Evolutionary conservation across 495 filamentous ascomycete species (phyloP).

Genomic region (Trichoderma gamsii): DNA sequence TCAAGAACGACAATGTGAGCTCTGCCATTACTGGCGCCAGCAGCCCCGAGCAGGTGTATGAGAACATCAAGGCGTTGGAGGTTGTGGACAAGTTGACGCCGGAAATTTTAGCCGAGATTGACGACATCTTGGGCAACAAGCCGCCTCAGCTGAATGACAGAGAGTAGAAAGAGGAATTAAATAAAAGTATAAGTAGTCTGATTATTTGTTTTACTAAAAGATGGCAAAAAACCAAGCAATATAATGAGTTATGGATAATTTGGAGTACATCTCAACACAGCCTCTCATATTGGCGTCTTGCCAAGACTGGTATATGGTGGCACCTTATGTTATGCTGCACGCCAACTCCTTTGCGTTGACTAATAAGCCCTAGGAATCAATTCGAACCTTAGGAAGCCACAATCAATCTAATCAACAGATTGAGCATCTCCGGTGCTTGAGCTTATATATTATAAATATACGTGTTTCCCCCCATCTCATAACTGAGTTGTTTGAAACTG

Average conservation of each 20-base stretch:
- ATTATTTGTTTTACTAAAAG: no score
- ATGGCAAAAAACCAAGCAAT: no score
- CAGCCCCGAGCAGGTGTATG: constrained; percentile 62
- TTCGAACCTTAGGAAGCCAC: not conserved
- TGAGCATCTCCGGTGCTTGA: not conserved
- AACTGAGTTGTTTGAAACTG: no score
- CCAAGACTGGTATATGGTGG: no score
- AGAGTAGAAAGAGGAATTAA: constrained; percentile 20
- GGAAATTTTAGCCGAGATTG: constrained; percentile 65
- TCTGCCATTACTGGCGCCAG: constrained; percentile 75
- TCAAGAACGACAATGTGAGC: constrained; percentile 69
- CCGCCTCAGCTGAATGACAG: constrained; percentile 40
- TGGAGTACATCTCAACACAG: no score
- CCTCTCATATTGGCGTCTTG: no score
- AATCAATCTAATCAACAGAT: not conserved
- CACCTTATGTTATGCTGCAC: no score
- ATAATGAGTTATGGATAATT: no score
- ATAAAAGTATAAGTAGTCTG: not conserved
- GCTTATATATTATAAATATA: not conserved
- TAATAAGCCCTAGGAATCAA: constrained; percentile 10
- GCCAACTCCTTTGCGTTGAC: not conserved
- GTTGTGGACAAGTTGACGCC: constrained; percentile 57
- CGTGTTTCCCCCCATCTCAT: not conserved
- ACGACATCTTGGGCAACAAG: constrained; percentile 59
- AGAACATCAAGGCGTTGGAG: constrained; percentile 60